Conservation (phyloP, 495 filamentous ascomycete species). For the Neurospora sp. region DNA sequence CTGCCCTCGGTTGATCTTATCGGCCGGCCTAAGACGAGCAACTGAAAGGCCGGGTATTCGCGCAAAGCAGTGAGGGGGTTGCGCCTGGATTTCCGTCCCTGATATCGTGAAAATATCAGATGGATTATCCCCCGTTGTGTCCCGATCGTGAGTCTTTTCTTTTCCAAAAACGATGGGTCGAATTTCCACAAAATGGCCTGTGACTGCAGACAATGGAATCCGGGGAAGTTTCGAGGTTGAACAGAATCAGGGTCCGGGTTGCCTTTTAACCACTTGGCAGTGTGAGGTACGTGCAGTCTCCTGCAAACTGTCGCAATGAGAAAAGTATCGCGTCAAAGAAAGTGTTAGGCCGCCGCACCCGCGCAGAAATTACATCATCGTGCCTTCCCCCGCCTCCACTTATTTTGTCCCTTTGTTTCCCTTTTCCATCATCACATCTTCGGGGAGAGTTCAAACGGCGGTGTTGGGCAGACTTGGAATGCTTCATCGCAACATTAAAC, state of each 20-base stretch:
- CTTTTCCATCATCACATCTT: neutral
- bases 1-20: neutral
- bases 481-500: neutral
- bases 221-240: neutral
- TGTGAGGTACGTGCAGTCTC: neutral
- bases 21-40: neutral
- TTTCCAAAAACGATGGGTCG: neutral
- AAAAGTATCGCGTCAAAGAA: neutral
- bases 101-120: neutral
- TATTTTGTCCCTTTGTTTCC: neutral
- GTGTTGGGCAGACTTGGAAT: neutral
- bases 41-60: neutral
- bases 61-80: neutral
- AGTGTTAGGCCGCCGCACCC: neutral
- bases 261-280: neutral
- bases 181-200: neutral
- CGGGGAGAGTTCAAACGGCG: neutral
- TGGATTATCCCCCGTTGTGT: neutral
- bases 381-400: neutral
- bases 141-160: neutral
- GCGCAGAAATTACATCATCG: slow-evolving; percentile 2
- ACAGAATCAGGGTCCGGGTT: neutral
- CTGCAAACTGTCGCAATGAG: neutral
- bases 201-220: neutral
- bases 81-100: neutral